Conservation (phyloP, 2,329 filamentous ascomycete species). For the Claviceps spartinae region DNA sequence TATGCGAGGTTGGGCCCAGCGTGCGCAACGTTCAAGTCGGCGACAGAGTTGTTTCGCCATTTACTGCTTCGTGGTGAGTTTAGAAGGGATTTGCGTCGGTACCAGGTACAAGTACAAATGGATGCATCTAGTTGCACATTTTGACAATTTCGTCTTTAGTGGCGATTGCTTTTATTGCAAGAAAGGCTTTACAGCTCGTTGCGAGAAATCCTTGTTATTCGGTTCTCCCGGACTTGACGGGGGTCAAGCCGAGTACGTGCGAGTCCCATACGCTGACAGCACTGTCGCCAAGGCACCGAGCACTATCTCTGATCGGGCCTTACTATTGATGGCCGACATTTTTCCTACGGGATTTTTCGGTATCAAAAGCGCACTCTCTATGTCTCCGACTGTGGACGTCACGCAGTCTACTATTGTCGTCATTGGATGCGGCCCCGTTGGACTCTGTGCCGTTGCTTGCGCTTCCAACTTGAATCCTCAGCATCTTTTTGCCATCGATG, state of each 20-base stretch:
- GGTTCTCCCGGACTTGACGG: constrained; percentile 58
- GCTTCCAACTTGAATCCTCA: constrained; percentile 64
- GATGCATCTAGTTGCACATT: neutral
- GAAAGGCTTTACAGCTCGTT: constrained; percentile 63
- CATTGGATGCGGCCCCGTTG: constrained; percentile 76
- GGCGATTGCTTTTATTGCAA: constrained; percentile 76
- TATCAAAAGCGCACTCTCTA: constrained; percentile 60
- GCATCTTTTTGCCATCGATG: constrained; percentile 66
- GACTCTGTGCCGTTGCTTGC: constrained; percentile 69
- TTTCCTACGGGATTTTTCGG: constrained; percentile 83
- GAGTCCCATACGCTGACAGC: constrained; percentile 67
- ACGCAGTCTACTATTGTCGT: constrained; percentile 56
- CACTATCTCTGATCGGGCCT: constrained; percentile 55
- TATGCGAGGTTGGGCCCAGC: constrained; percentile 51
- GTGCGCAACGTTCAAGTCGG: constrained; percentile 60
- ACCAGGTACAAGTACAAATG: neutral
- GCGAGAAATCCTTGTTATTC: constrained; percentile 55
- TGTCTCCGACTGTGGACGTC: constrained; percentile 29
- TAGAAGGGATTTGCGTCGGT: neutral
- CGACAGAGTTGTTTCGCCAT: constrained; percentile 70
- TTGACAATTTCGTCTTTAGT: constrained; percentile 8
- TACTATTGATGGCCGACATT: constrained; percentile 86
- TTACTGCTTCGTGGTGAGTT: constrained; percentile 63
- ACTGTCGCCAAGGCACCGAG: constrained; percentile 61
- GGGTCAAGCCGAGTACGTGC: constrained; percentile 70